These are phyloP conservation scores for Paramecium pentaurelia DNA, from an alignment of 73 alveolate species.

Conservation along the genomic window DNA sequence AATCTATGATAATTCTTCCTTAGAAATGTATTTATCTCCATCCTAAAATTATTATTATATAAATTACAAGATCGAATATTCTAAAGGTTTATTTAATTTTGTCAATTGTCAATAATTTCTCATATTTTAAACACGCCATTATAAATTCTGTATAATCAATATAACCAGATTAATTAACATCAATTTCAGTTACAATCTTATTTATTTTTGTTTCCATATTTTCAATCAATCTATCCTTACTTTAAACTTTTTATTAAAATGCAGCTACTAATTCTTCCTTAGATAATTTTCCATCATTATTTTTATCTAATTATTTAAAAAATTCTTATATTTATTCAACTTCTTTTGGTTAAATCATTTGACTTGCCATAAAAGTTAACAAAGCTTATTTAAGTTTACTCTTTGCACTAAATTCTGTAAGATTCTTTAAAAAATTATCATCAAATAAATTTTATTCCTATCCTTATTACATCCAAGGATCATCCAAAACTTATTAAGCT, in stretches of 20 bases:
- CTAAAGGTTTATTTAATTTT: conserved; percentile 57
- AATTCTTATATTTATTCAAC: neutral
- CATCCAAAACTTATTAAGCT: conserved; percentile 30
- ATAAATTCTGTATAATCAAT: conserved; percentile 63
- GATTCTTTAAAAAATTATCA: neutral
- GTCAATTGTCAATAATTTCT: conserved; percentile 31
- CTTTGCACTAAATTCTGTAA: conserved; percentile 46
- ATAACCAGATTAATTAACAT: conserved; percentile 57
- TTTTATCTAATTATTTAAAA: conserved; percentile 21
- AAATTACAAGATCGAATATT: conserved; percentile 48
- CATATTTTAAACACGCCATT: conserved; percentile 52
- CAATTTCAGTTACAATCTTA: conserved; percentile 46
- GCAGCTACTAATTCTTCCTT: neutral
- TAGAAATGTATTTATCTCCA: conserved; percentile 55
- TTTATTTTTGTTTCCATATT: conserved; percentile 4
- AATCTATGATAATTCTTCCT: conserved; percentile 54
- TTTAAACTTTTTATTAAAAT: neutral
- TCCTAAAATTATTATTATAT: neutral
- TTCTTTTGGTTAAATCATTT: conserved; percentile 26
- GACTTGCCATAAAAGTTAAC: conserved; percentile 31
- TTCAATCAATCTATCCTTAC: neutral
- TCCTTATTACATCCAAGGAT: conserved; percentile 53
- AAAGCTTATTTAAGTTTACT: conserved; percentile 38
- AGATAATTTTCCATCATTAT: conserved; percentile 43
- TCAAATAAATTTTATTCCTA: neutral